Percentiles rank a stretch among this genome's conserved stretches.
Evolutionary conservation across 2,329 filamentous ascomycete species (phyloP).

Genomic region (Oidium heveae): DNA sequence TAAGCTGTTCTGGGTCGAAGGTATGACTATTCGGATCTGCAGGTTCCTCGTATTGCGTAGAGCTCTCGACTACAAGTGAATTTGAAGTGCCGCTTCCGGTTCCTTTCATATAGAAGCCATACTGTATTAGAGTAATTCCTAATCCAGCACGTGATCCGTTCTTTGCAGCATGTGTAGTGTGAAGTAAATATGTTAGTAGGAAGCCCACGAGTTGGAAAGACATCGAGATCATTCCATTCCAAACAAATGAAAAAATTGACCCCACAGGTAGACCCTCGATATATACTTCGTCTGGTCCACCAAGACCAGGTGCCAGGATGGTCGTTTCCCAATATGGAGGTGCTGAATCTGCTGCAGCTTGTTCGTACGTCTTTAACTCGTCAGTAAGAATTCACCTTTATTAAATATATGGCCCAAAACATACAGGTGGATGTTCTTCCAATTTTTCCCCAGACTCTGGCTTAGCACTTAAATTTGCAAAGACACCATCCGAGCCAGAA

Average conservation of each 20-base stretch:
- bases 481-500: constrained; percentile 77
- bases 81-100: constrained; percentile 17
- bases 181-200: constrained; percentile 87
- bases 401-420: constrained; percentile 16
- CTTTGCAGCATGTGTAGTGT: constrained; percentile 94
- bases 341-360: constrained; percentile 85
- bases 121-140: constrained; percentile 85
- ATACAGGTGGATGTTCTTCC: constrained; percentile 80
- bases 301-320: constrained; percentile 75
- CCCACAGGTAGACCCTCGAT: constrained; percentile 88
- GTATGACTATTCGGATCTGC: constrained; percentile 74
- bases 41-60: constrained; percentile 41
- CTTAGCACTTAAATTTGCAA: constrained; percentile 81
- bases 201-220: constrained; percentile 95
- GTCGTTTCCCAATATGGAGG: constrained; percentile 99
- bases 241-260: constrained; percentile 65
- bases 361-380: constrained; percentile 60
- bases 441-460: constrained; percentile 55
- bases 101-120: constrained; percentile 84
- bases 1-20: constrained; percentile 52
- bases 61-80: constrained; percentile 16
- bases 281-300: constrained; percentile 82
- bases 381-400: constrained; percentile 1
- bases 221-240: constrained; percentile 92
- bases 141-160: constrained; percentile 88